Conservation (phyloP, 1,284 basidiomycete genomes). For the Xanthoconium separans region DNA sequence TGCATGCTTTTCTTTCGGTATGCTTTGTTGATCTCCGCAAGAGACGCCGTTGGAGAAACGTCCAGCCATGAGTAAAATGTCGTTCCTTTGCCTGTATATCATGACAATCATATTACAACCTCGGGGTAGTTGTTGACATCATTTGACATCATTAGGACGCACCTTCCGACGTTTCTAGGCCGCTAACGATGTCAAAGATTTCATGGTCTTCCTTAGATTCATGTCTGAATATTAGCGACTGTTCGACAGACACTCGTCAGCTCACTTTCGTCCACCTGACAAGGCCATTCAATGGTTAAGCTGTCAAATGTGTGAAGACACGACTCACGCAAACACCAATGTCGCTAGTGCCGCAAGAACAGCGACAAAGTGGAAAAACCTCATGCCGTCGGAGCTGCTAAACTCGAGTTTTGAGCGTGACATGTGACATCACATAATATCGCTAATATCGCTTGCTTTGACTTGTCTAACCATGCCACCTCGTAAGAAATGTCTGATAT, state of each 20-base stretch:
- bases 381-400: too few relatives aligned
- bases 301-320: not conserved
- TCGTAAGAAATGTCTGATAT: constrained; percentile 60
- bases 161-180: constrained; percentile 82
- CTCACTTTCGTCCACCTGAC: constrained; percentile 70
- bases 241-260: not conserved
- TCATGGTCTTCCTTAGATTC: constrained; percentile 80
- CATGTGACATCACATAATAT: not conserved
- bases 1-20: constrained; percentile 87
- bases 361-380: constrained; percentile 36
- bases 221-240: constrained; percentile 11
- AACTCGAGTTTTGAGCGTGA: not conserved
- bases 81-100: constrained; percentile 67
- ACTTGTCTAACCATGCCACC: constrained; percentile 46
- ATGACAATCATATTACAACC: constrained; percentile 1
- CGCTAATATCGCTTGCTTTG: not conserved
- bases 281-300: constrained; percentile 1
- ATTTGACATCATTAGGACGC: constrained; percentile 10
- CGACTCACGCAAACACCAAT: constrained; percentile 47
- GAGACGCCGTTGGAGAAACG: constrained; percentile 67
- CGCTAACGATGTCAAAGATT: constrained; percentile 93
- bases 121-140: not conserved
- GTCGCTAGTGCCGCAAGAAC: constrained; percentile 46
- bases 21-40: constrained; percentile 78
- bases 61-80: constrained; percentile 89